Evolutionary conservation across 108 stramenopile genomes (phyloP).

Genomic region (Cyclotella distinguenda): DNA sequence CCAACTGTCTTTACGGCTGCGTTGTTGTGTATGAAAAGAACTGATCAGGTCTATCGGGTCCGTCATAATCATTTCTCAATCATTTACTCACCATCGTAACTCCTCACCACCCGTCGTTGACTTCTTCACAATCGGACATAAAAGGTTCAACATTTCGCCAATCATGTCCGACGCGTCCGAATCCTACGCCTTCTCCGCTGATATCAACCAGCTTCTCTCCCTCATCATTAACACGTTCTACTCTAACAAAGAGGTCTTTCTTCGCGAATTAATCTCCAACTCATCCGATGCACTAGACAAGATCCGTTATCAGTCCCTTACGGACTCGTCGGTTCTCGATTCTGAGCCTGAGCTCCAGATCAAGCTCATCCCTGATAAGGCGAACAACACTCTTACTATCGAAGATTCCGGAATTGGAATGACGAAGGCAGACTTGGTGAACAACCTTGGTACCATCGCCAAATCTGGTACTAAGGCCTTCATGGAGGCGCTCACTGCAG

Average conservation of each 20-base stretch:
- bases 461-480: constrained; percentile 99
- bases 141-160: constrained; percentile 9
- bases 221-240: constrained; percentile 99
- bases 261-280: constrained; percentile 99
- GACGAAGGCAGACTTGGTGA: constrained; percentile 99
- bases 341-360: constrained; percentile 95
- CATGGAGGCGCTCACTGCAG: constrained; percentile 99
- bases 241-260: constrained; percentile 99
- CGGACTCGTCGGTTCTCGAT: constrained; percentile 94
- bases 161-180: constrained; percentile 78
- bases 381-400: constrained; percentile 99
- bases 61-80: too few relatives aligned
- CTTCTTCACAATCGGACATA: background rate
- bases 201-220: constrained; percentile 99
- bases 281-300: constrained; percentile 98
- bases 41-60: too few relatives aligned
- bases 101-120: background rate
- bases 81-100: too few relatives aligned
- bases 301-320: constrained; percentile 98
- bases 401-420: constrained; percentile 99
- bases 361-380: constrained; percentile 98
- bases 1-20: too few relatives aligned
- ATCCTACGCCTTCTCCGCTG: constrained; percentile 99
- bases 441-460: constrained; percentile 99
- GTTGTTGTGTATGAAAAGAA: too few relatives aligned